Evolutionary conservation across 768 basidiomycete species (phyloP).

Genomic region (Chiua virens): DNA sequence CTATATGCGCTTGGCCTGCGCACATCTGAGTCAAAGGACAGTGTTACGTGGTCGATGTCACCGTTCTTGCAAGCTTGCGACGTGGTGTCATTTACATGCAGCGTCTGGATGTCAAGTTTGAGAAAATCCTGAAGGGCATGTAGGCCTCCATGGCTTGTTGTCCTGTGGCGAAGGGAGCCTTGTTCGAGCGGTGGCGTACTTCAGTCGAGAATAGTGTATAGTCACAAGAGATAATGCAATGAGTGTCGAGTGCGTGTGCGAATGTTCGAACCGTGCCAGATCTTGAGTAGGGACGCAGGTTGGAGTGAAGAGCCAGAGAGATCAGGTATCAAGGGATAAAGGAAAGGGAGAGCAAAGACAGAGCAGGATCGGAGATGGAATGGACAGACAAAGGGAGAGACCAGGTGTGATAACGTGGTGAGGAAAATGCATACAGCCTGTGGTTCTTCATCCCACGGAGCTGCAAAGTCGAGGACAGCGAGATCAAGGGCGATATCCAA

Average conservation of each 20-base stretch:
- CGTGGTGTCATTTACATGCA: background rate
- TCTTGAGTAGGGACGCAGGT: constrained; percentile 4
- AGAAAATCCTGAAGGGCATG: background rate
- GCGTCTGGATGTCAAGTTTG: background rate
- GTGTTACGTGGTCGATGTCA: background rate
- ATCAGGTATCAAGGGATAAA: constrained; percentile 9
- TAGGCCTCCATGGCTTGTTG: background rate
- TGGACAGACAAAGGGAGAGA: constrained; percentile 12
- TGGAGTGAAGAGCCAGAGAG: constrained; percentile 1
- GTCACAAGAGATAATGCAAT: constrained; percentile 7
- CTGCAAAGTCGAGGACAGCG: constrained; percentile 1
- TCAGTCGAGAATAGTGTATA: constrained; percentile 1
- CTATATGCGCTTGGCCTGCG: constrained; percentile 1
- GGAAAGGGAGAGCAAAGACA: constrained; percentile 10
- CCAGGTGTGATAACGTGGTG: constrained; percentile 9
- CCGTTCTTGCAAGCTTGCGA: background rate
- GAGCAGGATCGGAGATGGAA: constrained; percentile 4
- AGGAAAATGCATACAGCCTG: constrained; percentile 9
- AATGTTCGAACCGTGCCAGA: background rate
- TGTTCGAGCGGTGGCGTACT: background rate
- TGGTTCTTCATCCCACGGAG: constrained; percentile 15
- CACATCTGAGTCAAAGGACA: background rate
- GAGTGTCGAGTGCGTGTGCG: background rate
- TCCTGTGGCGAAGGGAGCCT: background rate
- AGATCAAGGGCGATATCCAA: constrained; percentile 3